phyloP scores from a whole-genome alignment of 2,329 filamentous ascomycete genomes.

The Aureobasidium melanogenum region DNA sequence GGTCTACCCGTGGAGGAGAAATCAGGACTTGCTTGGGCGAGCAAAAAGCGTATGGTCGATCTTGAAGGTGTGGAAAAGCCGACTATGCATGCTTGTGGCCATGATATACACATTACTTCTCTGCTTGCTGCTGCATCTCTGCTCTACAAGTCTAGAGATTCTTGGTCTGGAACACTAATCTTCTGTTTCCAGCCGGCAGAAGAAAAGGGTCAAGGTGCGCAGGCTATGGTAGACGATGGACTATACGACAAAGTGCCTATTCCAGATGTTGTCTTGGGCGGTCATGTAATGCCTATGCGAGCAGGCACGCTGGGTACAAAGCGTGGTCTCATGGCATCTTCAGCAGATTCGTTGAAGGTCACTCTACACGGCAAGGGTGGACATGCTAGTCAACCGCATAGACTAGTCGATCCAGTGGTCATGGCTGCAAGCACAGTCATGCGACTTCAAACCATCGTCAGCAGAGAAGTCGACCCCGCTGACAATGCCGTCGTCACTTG shows the following conservation, averaged over 20 bases:
- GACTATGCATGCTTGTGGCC: constrained; percentile 62
- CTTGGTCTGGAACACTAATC: constrained; percentile 56
- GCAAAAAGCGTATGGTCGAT: constrained; percentile 36
- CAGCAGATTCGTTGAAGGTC: constrained; percentile 35
- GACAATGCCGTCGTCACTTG: constrained; percentile 52
- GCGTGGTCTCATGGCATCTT: constrained; percentile 32
- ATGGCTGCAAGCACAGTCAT: constrained; percentile 49
- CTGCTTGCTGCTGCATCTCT: constrained; percentile 48
- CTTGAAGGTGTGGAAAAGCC: constrained; percentile 42
- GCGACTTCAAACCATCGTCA: constrained; percentile 51
- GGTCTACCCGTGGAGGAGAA: constrained; percentile 50
- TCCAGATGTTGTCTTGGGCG: constrained; percentile 50
- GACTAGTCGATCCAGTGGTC: constrained; percentile 49
- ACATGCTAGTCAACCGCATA: constrained; percentile 49
- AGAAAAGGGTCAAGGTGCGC: constrained; percentile 54
- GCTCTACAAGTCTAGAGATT: constrained; percentile 34
- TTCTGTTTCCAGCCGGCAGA: constrained; percentile 60
- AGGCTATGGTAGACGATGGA: constrained; percentile 53
- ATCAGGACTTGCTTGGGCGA: constrained; percentile 49
- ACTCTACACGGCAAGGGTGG: constrained; percentile 51
- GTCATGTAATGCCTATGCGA: constrained; percentile 45
- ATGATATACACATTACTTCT: constrained; percentile 55
- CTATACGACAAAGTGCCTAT: constrained; percentile 45
- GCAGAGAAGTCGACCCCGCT: constrained; percentile 44
- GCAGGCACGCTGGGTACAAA: constrained; percentile 33